Conservation (phyloP, 2,329 filamentous ascomycete genomes). For the Akanthomyces dipterigenus region DNA sequence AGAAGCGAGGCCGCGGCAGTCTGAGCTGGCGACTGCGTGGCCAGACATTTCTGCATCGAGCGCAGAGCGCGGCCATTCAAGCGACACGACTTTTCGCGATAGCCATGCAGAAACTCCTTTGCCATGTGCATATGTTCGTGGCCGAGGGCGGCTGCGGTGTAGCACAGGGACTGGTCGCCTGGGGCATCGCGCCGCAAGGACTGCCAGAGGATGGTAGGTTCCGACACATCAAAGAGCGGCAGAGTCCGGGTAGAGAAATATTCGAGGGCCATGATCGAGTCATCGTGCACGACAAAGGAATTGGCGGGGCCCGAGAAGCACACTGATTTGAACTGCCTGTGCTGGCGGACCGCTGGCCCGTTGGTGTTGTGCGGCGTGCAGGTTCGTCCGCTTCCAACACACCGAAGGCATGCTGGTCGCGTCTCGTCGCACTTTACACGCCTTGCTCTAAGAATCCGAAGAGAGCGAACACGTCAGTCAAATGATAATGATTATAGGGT, state of each 20-base stretch:
- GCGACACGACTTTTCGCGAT: background rate
- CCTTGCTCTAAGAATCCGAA: no score
- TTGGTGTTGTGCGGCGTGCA: background rate
- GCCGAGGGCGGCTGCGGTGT: background rate
- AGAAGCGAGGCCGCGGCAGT: background rate
- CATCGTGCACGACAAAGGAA: background rate
- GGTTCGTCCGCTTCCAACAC: background rate
- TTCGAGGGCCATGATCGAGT: background rate
- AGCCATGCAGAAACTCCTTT: background rate
- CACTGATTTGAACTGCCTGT: background rate
- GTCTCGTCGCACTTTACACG: conserved; percentile 5
- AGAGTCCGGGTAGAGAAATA: background rate
- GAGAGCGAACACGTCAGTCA: no score
- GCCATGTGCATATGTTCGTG: background rate
- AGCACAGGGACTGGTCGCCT: background rate
- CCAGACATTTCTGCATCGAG: background rate
- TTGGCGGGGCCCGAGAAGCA: background rate
- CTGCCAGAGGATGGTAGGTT: background rate
- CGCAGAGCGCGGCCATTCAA: background rate
- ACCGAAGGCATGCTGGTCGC: background rate
- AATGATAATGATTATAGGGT: no score
- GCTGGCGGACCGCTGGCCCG: background rate
- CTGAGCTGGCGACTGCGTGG: background rate
- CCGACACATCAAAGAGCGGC: background rate
- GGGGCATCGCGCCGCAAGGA: background rate